phyloP scores from a whole-genome alignment of 495 filamentous ascomycete species.

The Aspergillus cavernicola region DNA sequence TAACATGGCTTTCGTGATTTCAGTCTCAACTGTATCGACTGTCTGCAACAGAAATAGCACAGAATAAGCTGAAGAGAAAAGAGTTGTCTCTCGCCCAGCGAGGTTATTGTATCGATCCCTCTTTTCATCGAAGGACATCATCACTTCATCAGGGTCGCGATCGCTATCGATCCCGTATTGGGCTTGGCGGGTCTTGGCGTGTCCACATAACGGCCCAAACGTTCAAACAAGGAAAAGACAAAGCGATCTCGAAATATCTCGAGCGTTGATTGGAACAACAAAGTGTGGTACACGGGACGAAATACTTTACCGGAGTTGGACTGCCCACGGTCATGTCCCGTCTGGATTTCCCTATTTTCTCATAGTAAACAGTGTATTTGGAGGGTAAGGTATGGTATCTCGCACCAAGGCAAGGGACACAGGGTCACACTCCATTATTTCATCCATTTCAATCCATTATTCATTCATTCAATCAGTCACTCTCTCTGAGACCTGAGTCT shows the following conservation, averaged over 20 bases:
- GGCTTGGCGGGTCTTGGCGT: neutral
- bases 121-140: neutral
- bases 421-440: neutral
- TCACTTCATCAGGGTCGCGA: neutral
- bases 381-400: neutral
- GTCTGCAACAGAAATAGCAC: neutral
- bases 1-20: neutral
- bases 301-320: slow-evolving; percentile 15
- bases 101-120: no score
- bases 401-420: neutral
- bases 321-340: slow-evolving; percentile 16
- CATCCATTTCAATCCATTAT: neutral
- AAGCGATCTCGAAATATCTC: slow-evolving; percentile 5
- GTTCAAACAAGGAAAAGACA: neutral
- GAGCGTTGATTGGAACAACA: slow-evolving; percentile 9
- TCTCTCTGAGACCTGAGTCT: slow-evolving; percentile 1
- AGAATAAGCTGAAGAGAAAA: no score
- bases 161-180: neutral
- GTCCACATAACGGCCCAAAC: neutral
- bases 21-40: neutral
- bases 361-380: slow-evolving; percentile 1
- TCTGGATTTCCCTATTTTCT: no score
- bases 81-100: no score
- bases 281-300: slow-evolving; percentile 14
- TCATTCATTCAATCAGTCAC: slow-evolving; percentile 7